Evolutionary conservation across 345 rosid genomes (phyloP), one percentile per base, ranked within the genome.

Genomic region (Cardamine chenopodiifolia): DNA sequence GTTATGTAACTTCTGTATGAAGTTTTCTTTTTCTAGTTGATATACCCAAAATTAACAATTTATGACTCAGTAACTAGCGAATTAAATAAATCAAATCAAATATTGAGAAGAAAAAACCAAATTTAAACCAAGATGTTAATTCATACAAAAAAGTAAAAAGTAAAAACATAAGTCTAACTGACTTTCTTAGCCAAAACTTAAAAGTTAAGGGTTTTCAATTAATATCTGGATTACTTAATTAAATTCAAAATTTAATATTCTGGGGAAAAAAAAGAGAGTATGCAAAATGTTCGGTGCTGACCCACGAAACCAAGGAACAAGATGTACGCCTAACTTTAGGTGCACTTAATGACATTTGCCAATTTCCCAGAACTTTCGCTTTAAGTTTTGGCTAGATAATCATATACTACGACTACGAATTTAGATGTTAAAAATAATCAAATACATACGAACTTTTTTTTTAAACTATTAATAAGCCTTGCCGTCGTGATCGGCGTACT

Each of bases 211-310:
- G 15, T 10, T 28, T 17, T 8, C 9, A n/a, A 63, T 44, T 9
- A 26, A 45, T 26, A 25, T 25, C 6, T n/a, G 39, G 39, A 11
- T 12, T 32, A 6, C 0, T 66, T 5, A 18, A 18, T 1, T 34
- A 7, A 35, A 18, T 20, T 34, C 0, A 4, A 9, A 12, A 13
- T 14, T 40, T 40, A 40, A 40, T 13, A 40, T 40, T 13, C 11
- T 13, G 15, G 3, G 11, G 11, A 1, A 37, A 11, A 4, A 2
- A 34, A 34, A 9, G 2, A 12, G 15, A 39, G 44, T 6, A 68
- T 28, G 39, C 63, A 61, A 75, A 42, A 60, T 60, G 79, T 68
- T 76, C 17, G 74, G 79, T 9, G 70, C 31, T 42, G 40, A 76
- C 31, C 65, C 70, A 69, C 50, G 31, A 68, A 42, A 42, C 64